A percentile compares a stretch with the other conserved stretches of the same genome.
Conservation (phyloP, 2,329 filamentous ascomycete species). For the Sordariomycetes sp. region DNA sequence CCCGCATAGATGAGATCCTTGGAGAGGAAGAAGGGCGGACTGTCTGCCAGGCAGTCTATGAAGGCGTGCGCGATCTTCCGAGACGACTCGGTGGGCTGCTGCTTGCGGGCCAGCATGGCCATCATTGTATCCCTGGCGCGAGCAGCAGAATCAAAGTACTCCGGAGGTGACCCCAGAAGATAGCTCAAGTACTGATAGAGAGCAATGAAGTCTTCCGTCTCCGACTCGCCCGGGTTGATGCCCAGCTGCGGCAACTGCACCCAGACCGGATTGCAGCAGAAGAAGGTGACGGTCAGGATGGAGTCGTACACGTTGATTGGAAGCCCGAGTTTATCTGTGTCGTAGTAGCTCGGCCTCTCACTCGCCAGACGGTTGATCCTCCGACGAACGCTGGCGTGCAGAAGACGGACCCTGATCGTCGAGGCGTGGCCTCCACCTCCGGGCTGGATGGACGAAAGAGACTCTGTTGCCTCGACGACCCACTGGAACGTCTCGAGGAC, state of each 20-base stretch:
- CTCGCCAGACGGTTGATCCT: slow-evolving; percentile 49
- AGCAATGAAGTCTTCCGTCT: slow-evolving; percentile 62
- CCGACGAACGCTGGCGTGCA: slow-evolving; percentile 55
- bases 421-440: slow-evolving; percentile 52
- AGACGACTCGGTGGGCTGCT: slow-evolving; percentile 54
- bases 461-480: slow-evolving; percentile 60
- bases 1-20: slow-evolving; percentile 20
- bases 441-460: slow-evolving; percentile 55
- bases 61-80: slow-evolving; percentile 65
- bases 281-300: slow-evolving; percentile 62
- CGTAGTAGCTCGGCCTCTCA: slow-evolving; percentile 49
- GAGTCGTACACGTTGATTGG: slow-evolving; percentile 69
- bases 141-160: slow-evolving; percentile 45
- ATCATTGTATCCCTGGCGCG: slow-evolving; percentile 58
- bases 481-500: slow-evolving; percentile 65
- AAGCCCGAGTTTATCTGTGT: slow-evolving; percentile 46
- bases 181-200: slow-evolving; percentile 69
- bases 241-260: slow-evolving; percentile 64
- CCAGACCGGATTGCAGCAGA: slow-evolving; percentile 60
- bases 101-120: slow-evolving; percentile 54
- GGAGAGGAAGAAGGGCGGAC: not conserved
- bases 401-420: slow-evolving; percentile 52
- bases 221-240: slow-evolving; percentile 51
- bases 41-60: slow-evolving; percentile 26
- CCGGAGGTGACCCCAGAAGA: slow-evolving; percentile 59